Percentiles rank a stretch among this genome's conserved stretches.
Evolutionary conservation across 805 yeast species (phyloP).

Genomic region (Cyberlindnera xylosilytica): DNA sequence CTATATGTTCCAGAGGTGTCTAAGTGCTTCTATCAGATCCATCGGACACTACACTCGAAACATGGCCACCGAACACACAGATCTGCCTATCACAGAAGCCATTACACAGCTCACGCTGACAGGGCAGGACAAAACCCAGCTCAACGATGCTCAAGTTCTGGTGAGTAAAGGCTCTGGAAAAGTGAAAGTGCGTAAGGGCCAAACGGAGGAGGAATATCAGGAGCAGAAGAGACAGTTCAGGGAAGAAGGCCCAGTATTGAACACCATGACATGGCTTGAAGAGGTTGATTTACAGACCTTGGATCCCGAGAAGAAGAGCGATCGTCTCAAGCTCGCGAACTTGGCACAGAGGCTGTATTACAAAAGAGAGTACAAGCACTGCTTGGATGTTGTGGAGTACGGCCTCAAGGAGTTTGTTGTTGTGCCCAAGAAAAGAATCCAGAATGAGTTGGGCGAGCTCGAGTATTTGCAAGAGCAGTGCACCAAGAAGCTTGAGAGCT

Average conservation of each 20-base stretch:
- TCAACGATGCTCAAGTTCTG: slow-evolving; percentile 36
- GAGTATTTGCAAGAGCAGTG: slow-evolving; percentile 42
- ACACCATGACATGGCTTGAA: slow-evolving; percentile 43
- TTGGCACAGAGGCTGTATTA: slow-evolving; percentile 65
- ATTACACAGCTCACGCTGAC: neutral
- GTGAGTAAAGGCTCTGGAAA: slow-evolving; percentile 47
- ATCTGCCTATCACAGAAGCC: neutral
- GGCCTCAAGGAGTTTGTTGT: slow-evolving; percentile 35
- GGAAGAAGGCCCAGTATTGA: slow-evolving; percentile 54
- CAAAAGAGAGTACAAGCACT: slow-evolving; percentile 45
- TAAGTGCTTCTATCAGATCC: too few relatives aligned
- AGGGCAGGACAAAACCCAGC: slow-evolving; percentile 20
- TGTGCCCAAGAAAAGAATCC: slow-evolving; percentile 37
- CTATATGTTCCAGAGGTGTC: neutral
- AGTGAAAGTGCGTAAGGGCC: slow-evolving; percentile 59
- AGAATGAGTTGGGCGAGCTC: slow-evolving; percentile 50
- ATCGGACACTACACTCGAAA: neutral
- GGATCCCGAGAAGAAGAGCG: slow-evolving; percentile 44
- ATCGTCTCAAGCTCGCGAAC: slow-evolving; percentile 51
- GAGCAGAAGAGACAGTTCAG: slow-evolving; percentile 50
- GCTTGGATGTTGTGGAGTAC: slow-evolving; percentile 42
- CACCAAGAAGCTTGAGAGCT: slow-evolving; percentile 19
- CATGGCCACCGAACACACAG: neutral
- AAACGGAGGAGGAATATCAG: slow-evolving; percentile 59
- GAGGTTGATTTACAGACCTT: slow-evolving; percentile 27